Conservation (phyloP, 75 land plant genomes). For the Sequoia sempervirens region DNA sequence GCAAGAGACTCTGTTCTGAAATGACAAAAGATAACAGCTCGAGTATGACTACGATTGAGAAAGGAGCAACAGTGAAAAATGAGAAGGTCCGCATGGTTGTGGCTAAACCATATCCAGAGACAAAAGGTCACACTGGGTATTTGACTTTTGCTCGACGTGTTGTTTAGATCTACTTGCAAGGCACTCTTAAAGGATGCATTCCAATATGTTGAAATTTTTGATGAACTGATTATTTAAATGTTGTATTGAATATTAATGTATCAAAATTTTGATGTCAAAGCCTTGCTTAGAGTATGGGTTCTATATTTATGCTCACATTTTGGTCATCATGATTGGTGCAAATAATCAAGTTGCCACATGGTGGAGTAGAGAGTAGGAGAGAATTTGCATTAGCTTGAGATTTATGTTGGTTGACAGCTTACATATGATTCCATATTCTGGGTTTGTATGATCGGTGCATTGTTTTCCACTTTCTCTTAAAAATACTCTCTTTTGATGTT, state of each 20-base stretch:
- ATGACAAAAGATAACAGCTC: constrained; percentile 20
- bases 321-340: background rate
- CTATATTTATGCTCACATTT: background rate
- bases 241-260: background rate
- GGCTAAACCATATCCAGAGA: constrained; percentile 52
- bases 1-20: constrained; percentile 41
- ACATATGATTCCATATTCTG: background rate
- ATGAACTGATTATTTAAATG: background rate
- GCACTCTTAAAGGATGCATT: background rate
- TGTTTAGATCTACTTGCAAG: background rate
- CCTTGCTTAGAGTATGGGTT: background rate
- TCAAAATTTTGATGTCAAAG: background rate
- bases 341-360: background rate
- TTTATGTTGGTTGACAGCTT: background rate
- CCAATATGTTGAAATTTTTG: background rate
- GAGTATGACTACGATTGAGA: constrained; percentile 6
- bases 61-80: background rate
- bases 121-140: constrained; percentile 96
- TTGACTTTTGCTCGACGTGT: constrained; percentile 81
- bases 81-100: constrained; percentile 13
- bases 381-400: background rate
- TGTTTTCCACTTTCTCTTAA: background rate
- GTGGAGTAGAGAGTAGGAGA: background rate
- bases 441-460: background rate
- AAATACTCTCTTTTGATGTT: background rate